These are phyloP conservation scores for Ophiostoma sp. DNA, from an alignment of 2,329 filamentous ascomycete genomes.

Conservation along the genomic window DNA sequence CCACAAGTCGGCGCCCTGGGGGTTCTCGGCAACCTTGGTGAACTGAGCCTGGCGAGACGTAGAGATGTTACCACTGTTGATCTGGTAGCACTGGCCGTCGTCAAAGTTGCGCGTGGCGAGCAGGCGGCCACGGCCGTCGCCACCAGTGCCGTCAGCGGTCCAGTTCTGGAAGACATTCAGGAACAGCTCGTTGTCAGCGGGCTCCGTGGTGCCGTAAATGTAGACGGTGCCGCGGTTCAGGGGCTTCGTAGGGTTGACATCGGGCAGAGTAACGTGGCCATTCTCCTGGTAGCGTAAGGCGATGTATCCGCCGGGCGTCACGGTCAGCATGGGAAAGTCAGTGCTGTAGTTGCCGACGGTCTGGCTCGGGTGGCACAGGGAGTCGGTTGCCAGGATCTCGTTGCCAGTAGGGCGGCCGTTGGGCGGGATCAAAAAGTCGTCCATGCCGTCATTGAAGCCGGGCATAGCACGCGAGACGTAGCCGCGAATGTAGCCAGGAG, in stretches of 20 bases:
- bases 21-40: slow-evolving; percentile 50
- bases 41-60: slow-evolving; percentile 57
- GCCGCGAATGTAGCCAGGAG: slow-evolving; percentile 72
- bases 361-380: slow-evolving; percentile 66
- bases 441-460: slow-evolving; percentile 58
- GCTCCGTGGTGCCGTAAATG: slow-evolving; percentile 68
- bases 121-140: slow-evolving; percentile 73
- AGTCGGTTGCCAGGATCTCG: slow-evolving; percentile 49
- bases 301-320: slow-evolving; percentile 61
- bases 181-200: slow-evolving; percentile 51
- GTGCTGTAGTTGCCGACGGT: slow-evolving; percentile 58
- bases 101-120: slow-evolving; percentile 80
- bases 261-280: slow-evolving; percentile 67
- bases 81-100: slow-evolving; percentile 86
- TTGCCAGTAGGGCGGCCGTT: slow-evolving; percentile 50
- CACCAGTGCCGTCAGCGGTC: slow-evolving; percentile 78
- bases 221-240: slow-evolving; percentile 69
- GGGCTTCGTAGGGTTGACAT: slow-evolving; percentile 59
- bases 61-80: slow-evolving; percentile 62
- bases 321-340: slow-evolving; percentile 62
- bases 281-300: slow-evolving; percentile 73
- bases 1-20: slow-evolving; percentile 62
- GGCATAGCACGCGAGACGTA: slow-evolving; percentile 60
- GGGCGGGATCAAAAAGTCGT: slow-evolving; percentile 64
- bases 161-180: slow-evolving; percentile 72